Evolutionary conservation across 768 basidiomycete species (phyloP).

Genomic region (Sutorius australiensis): DNA sequence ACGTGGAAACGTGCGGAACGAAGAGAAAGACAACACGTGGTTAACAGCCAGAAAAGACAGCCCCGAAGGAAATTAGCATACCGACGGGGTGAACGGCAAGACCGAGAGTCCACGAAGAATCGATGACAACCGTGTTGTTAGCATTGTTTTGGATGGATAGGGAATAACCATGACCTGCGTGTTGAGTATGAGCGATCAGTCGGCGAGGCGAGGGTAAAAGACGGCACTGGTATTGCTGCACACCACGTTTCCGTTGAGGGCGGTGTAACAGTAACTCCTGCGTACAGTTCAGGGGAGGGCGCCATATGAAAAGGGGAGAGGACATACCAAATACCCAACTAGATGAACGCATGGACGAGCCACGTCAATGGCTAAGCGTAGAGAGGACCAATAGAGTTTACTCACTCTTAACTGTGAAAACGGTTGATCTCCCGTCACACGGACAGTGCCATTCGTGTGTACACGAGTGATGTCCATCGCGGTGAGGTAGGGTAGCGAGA

Average conservation of each 20-base stretch:
- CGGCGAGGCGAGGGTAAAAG: background rate
- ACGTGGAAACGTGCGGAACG: background rate
- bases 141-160: conserved; percentile 29
- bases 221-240: conserved; percentile 47
- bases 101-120: conserved; percentile 65
- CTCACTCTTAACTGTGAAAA: conserved; percentile 55
- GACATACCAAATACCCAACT: conserved; percentile 72
- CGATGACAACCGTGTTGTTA: conserved; percentile 38
- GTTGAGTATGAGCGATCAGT: background rate
- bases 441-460: conserved; percentile 38
- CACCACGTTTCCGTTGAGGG: conserved; percentile 32
- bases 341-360: conserved; percentile 3
- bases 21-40: conserved; percentile 1
- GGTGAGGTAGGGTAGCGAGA: conserved; percentile 68
- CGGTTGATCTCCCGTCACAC: conserved; percentile 19
- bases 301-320: background rate
- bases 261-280: conserved; percentile 63
- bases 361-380: background rate
- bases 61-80: conserved; percentile 30
- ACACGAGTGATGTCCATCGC: conserved; percentile 64
- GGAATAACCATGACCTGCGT: conserved; percentile 54
- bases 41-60: background rate
- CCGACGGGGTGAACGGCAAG: conserved; percentile 75
- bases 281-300: conserved; percentile 3
- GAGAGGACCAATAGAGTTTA: conserved; percentile 8